Conservation (phyloP, 768 basidiomycete species). For the Lactarius hatsudake region DNA sequence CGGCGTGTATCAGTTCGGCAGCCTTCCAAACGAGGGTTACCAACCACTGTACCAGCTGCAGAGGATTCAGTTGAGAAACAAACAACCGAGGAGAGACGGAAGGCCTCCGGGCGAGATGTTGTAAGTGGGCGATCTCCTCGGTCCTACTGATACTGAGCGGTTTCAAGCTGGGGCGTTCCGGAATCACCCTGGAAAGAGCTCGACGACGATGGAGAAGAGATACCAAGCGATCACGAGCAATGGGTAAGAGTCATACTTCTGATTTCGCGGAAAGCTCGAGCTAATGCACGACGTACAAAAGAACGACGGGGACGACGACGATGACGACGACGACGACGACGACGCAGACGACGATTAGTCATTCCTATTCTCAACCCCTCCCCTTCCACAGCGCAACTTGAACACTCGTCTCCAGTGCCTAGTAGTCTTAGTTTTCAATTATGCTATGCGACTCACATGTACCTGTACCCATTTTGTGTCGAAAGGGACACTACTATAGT, state of each 20-base stretch:
- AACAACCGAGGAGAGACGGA: constrained; percentile 18
- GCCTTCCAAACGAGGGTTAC: constrained; percentile 13
- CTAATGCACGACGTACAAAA: neutral
- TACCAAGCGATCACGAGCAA: neutral
- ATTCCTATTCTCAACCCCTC: neutral
- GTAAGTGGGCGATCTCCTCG: neutral
- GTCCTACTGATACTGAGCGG: neutral
- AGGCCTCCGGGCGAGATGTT: constrained; percentile 14
- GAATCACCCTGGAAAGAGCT: constrained; percentile 15
- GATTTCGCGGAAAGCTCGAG: neutral
- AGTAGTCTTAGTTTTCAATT: neutral
- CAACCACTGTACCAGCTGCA: constrained; percentile 17
- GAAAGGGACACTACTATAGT: neutral
- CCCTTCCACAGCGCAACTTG: neutral
- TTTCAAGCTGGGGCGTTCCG: constrained; percentile 13
- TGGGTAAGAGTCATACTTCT: constrained; percentile 6
- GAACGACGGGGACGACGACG: neutral
- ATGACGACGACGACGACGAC: neutral
- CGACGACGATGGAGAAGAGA: constrained; percentile 17
- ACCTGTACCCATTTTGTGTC: neutral
- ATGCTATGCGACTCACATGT: neutral
- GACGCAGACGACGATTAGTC: neutral
- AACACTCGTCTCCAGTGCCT: neutral
- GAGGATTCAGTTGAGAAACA: constrained; percentile 4
- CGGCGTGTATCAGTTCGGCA: constrained; percentile 21